Conservation (phyloP, 2,329 filamentous ascomycete genomes). For the Ustilaginoidea virens region DNA sequence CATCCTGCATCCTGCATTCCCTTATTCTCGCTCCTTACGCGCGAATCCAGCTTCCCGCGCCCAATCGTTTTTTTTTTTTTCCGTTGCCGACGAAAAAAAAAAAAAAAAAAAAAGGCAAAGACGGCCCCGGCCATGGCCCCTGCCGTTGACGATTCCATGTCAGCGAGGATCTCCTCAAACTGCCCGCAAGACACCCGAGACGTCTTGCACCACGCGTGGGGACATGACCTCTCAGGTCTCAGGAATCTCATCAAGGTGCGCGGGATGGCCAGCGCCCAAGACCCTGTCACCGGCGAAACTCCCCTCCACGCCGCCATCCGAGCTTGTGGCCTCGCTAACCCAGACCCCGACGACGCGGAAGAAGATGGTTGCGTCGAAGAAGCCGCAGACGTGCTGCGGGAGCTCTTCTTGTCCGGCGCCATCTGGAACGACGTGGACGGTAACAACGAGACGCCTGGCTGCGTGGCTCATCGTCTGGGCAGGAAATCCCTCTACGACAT, state of each 20-base stretch:
- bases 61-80: constrained; percentile 4
- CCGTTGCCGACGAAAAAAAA: constrained; percentile 5
- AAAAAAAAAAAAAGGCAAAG: too few relatives aligned
- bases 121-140: constrained; percentile 5
- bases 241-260: constrained; percentile 52
- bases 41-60: too few relatives aligned
- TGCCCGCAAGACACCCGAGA: constrained; percentile 35
- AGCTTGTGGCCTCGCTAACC: constrained; percentile 38
- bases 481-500: constrained; percentile 59
- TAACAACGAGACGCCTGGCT: constrained; percentile 82
- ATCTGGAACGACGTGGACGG: constrained; percentile 95
- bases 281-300: constrained; percentile 71
- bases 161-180: constrained; percentile 34
- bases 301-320: constrained; percentile 84
- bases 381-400: constrained; percentile 51
- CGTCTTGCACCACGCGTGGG: constrained; percentile 39
- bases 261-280: constrained; percentile 58
- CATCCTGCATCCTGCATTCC: too few relatives aligned
- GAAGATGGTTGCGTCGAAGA: constrained; percentile 34
- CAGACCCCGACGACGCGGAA: constrained; percentile 10
- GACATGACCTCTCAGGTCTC: constrained; percentile 47
- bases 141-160: constrained; percentile 32
- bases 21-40: too few relatives aligned
- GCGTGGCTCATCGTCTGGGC: constrained; percentile 59
- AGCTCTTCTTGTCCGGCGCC: constrained; percentile 73